phyloP scores from a whole-genome alignment of 73 alveolate species.

The Stentor coeruleus region DNA sequence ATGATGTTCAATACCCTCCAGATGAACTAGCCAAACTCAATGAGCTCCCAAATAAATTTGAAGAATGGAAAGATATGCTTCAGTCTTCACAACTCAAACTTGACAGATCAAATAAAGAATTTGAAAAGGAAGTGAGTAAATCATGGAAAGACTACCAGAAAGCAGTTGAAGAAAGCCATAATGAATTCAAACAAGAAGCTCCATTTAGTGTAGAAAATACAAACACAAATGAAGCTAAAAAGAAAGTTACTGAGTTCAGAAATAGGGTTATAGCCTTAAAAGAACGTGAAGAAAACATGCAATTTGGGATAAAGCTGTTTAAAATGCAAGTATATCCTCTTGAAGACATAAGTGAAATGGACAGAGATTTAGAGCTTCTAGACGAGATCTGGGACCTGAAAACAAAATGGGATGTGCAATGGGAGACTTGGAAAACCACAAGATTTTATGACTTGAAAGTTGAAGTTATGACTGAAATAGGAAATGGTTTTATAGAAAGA shows the following conservation, averaged over 20 bases:
- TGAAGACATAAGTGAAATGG: constrained; percentile 41
- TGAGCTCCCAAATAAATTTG: constrained; percentile 35
- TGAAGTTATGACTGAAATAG: constrained; percentile 74
- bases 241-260: constrained; percentile 61
- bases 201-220: constrained; percentile 71
- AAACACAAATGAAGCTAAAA: constrained; percentile 64
- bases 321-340: constrained; percentile 48
- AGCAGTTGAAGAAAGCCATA: constrained; percentile 73
- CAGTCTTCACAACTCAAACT: constrained; percentile 59
- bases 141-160: constrained; percentile 76
- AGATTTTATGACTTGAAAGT: constrained; percentile 75
- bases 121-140: constrained; percentile 68
- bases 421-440: constrained; percentile 73
- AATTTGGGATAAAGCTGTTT: constrained; percentile 82
- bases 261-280: constrained; percentile 48
- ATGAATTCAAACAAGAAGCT: constrained; percentile 66
- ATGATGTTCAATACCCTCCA: constrained; percentile 38
- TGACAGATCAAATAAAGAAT: constrained; percentile 56
- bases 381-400: constrained; percentile 79
- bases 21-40: constrained; percentile 50
- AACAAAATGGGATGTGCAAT: constrained; percentile 89
- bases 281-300: constrained; percentile 79
- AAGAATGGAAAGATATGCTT: constrained; percentile 66
- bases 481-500: constrained; percentile 64
- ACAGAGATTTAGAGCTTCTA: constrained; percentile 51